Base-by-base conservation (phyloP, 2,329 filamentous ascomycete genomes). In the Exserohilum rostratum region DNA sequence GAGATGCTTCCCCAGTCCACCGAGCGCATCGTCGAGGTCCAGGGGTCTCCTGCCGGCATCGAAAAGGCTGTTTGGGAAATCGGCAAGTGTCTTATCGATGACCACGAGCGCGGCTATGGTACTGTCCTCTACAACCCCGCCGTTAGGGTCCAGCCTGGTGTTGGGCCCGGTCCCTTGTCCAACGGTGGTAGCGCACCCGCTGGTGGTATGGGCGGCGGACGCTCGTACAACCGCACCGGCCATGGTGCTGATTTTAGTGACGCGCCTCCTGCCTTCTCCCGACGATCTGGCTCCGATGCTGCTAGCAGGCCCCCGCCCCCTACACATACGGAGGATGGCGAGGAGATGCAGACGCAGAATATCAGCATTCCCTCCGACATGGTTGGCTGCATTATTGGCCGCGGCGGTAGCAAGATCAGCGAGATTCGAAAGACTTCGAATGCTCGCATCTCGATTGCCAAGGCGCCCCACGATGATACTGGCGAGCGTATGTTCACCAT, bases 401-500 rank as follows among this genome's bases (percentile, higher is more conserved):
- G 93, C 62, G 91, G 85, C 50, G 95, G 95, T 62, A 93, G 86
- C 82, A 99, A 99, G 85, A 99, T 99, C 74, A 97, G 91, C 76
- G 95, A 99, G 80, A 99, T 99, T 69, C 90, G 95, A 77, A 96
- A 96, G 83, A 93, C 89, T 59, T 99, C 95, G 50, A 93, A 93
- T 57, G 95, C 95, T 58, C 90, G 93, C 70, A 99, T 99, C 79
- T 97, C 93, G 40, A 98, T 98, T 76, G 93, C 93, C 68, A 98
- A 97, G 83, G 89, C 93, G 42, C 91, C 95, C 52, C 95, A 99
- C 72, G 95, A 99, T 68, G 95, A 98, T 66, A 96, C 91, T 57
- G 95, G 95, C 64, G 95, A 99, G 84, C 89, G 95, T 70, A 99
- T 99, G 95, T 99, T 99, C 81, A 99, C 95, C 72, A 99, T 99